phyloP scores from a whole-genome alignment of 2,329 filamentous ascomycete genomes.

The Anthostomella pinea region DNA sequence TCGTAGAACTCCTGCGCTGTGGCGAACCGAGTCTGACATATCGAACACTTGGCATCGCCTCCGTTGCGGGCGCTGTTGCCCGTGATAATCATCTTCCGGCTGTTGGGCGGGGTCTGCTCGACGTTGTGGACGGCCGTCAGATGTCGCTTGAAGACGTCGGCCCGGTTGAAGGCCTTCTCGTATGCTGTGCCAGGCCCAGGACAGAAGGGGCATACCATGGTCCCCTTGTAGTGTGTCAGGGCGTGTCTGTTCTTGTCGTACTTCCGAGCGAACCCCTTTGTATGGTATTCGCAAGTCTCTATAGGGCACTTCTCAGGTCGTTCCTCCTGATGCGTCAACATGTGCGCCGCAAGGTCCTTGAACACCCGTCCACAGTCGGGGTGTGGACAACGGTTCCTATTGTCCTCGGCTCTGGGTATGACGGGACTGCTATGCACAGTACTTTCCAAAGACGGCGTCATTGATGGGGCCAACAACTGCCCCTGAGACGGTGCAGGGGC shows the following conservation, averaged over 20 bases:
- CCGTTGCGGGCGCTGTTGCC: slow-evolving; percentile 33
- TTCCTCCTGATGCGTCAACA: slow-evolving; percentile 90
- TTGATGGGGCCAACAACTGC: slow-evolving; percentile 30
- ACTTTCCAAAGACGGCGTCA: slow-evolving; percentile 31
- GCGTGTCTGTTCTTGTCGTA: slow-evolving; percentile 97
- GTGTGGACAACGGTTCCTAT: slow-evolving; percentile 64
- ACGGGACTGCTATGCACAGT: slow-evolving; percentile 32
- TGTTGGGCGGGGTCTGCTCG: slow-evolving; percentile 89
- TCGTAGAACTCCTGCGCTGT: slow-evolving; percentile 97
- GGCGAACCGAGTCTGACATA: slow-evolving; percentile 74
- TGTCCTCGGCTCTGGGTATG: slow-evolving; percentile 32
- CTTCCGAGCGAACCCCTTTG: slow-evolving; percentile 89
- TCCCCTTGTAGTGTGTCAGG: slow-evolving; percentile 93
- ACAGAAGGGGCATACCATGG: slow-evolving; percentile 95
- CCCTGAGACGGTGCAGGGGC: slow-evolving; percentile 33
- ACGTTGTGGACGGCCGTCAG: slow-evolving; percentile 87
- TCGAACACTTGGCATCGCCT: slow-evolving; percentile 82
- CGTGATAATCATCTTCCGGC: slow-evolving; percentile 63
- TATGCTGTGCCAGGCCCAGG: slow-evolving; percentile 82
- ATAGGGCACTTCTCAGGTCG: slow-evolving; percentile 94
- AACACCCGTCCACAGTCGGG: slow-evolving; percentile 82
- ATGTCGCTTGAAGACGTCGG: slow-evolving; percentile 94
- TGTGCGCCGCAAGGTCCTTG: slow-evolving; percentile 90
- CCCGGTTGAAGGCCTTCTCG: slow-evolving; percentile 94
- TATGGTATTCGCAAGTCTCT: slow-evolving; percentile 84